These are phyloP conservation scores for Neofusicoccum sp. DNA, from an alignment of 2,329 filamentous ascomycete genomes.

Conservation along the genomic window DNA sequence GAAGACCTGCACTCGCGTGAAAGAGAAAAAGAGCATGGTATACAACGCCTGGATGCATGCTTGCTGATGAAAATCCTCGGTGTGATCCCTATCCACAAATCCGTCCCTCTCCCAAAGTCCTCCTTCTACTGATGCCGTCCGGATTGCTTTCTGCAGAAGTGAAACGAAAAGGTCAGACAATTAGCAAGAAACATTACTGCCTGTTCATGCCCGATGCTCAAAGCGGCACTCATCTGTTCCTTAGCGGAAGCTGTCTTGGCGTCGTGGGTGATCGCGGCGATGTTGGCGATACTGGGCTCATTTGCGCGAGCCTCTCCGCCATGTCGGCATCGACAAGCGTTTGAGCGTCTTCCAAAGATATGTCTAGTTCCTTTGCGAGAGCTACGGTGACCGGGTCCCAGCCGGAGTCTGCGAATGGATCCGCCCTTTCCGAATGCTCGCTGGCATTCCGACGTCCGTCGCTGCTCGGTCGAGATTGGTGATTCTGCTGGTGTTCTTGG, in stretches of 20 bases:
- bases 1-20: not conserved
- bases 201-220: not conserved
- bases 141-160: not conserved
- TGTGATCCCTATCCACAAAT: slow-evolving; percentile 6
- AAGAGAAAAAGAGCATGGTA: slow-evolving; percentile 13
- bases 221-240: not conserved
- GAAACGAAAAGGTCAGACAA: not conserved
- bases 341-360: slow-evolving; percentile 8
- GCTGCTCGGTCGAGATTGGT: not conserved
- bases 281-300: slow-evolving; percentile 11
- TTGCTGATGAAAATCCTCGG: not conserved
- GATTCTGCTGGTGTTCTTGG: not conserved
- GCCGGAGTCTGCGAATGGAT: not conserved
- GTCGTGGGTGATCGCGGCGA: not conserved
- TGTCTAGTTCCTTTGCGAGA: slow-evolving; percentile 12
- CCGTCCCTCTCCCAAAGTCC: not conserved
- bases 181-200: too few species aligned
- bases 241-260: slow-evolving; percentile 3
- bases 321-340: slow-evolving; percentile 9
- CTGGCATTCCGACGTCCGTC: not conserved
- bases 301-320: slow-evolving; percentile 12
- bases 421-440: not conserved
- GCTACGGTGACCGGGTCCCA: not conserved
- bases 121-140: not conserved
- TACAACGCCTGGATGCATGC: slow-evolving; percentile 18